Base-by-base conservation (phyloP, 306 rosid genomes). In the Gastrolobium villosum region DNA sequence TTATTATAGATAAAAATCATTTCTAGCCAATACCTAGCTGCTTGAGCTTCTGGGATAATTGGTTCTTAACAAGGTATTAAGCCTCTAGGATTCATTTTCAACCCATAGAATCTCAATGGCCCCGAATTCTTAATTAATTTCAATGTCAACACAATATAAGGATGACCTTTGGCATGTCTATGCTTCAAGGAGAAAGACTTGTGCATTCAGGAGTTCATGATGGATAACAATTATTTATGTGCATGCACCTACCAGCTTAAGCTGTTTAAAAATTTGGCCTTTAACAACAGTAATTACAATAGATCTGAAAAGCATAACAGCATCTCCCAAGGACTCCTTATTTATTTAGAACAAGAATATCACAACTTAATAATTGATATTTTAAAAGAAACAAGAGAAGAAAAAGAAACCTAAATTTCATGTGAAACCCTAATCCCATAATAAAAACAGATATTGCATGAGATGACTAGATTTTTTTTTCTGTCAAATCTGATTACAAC, bases 81-180 rank as follows among this genome's bases (percentile, higher is more conserved):
- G 56, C 20, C 32, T 72, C 20, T 20, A 6, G 3, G 15, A 35
- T 0, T 41, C 26, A 66, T 28, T 26, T 26, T 10, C 39, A 56
- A 55, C 2, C 0, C 26, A 20, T 20, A 56, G 44, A 72, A 40
- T 44, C 7, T 13, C 44, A 20, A 3, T 40, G 30, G 39, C 10
- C 50, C 32, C 9, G 7, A 9, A 60, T 36, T 59, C 59, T 56
- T 72, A 55, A 5, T 44, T 52, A 10, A 43, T 44, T 46, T 30
- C 55, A 76, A 65, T 52, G 13, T 6, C 49, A 62, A 36, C 8
- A 48, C 40, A 75, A 62, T 39, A 55, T 35, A 62, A 56, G 30
- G 64, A 8, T 2, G 32, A 5, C 5, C 65, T 65, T 8, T 43
- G 14, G 39, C 53, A 44, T 55, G 65, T 76, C 14, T 41, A 6